Conservation (phyloP, 2,329 filamentous ascomycete species). For the Penicillium decumbens region DNA sequence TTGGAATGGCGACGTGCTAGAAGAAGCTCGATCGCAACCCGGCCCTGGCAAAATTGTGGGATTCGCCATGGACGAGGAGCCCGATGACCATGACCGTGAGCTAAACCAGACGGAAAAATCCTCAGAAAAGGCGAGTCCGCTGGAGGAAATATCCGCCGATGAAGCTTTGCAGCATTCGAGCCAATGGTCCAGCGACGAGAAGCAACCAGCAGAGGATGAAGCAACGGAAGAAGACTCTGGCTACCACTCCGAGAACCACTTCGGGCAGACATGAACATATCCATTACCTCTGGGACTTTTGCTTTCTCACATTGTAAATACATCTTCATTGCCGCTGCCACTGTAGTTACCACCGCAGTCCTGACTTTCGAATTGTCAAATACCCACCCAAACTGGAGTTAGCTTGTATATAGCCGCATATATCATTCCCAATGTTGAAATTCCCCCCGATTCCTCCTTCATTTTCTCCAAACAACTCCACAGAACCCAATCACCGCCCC, state of each 20-base stretch:
- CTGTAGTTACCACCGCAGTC: not conserved
- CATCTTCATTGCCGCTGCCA: not conserved
- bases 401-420: constrained; percentile 11
- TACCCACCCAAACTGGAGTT: constrained; percentile 10
- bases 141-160: constrained; percentile 29
- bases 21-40: constrained; percentile 34
- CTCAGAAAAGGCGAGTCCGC: constrained; percentile 18
- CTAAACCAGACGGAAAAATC: constrained; percentile 5
- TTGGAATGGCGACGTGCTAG: constrained; percentile 83
- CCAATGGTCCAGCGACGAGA: constrained; percentile 37
- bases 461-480: constrained; percentile 13
- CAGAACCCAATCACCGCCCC: constrained; percentile 26
- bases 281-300: not conserved
- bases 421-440: not conserved
- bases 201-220: constrained; percentile 23
- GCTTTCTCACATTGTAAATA: constrained; percentile 5
- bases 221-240: constrained; percentile 3
- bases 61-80: constrained; percentile 34
- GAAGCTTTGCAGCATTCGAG: constrained; percentile 35
- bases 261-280: constrained; percentile 1
- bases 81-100: constrained; percentile 10
- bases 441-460: not conserved
- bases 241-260: not conserved
- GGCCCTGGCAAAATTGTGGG: constrained; percentile 41
- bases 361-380: constrained; percentile 9